Percentiles rank a stretch among this genome's conserved stretches.
Evolutionary conservation across 139 green algal species (phyloP).

Genomic region (Pedinophyceae sp.): DNA sequence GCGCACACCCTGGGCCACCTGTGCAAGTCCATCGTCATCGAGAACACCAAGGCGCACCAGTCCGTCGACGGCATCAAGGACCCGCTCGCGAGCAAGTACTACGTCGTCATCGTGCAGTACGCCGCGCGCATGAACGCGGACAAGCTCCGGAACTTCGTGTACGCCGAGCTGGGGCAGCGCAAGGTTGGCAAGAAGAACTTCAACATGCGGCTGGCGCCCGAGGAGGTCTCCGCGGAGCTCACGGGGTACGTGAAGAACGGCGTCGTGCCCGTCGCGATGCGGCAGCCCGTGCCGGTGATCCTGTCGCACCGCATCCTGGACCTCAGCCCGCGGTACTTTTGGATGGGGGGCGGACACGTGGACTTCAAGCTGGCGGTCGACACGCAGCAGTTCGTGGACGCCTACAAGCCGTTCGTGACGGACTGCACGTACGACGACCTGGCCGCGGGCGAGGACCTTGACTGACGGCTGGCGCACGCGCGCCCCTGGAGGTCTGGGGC

Average conservation of each 20-base stretch:
- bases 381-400: conserved; percentile 33
- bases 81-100: conserved; percentile 48
- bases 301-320: conserved; percentile 33
- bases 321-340: conserved; percentile 46
- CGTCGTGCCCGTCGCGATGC: conserved; percentile 59
- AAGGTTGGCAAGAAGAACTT: conserved; percentile 38
- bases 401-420: conserved; percentile 35
- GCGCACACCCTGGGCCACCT: conserved; percentile 48
- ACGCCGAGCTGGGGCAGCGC: conserved; percentile 29
- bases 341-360: conserved; percentile 67
- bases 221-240: conserved; percentile 38
- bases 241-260: conserved; percentile 66
- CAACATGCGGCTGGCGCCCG: conserved; percentile 67
- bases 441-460: too few relatives aligned
- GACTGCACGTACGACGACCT: conserved; percentile 39
- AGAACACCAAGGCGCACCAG: conserved; percentile 39
- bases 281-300: conserved; percentile 52
- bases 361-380: conserved; percentile 67
- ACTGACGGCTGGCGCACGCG: too few relatives aligned
- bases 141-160: conserved; percentile 52
- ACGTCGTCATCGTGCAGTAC: conserved; percentile 66
- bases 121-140: conserved; percentile 47
- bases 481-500: too few relatives aligned
- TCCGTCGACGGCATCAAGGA: conserved; percentile 21
- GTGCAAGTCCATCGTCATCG: conserved; percentile 84